Base-by-base conservation (phyloP, 805 yeast species). In the Peterozyma toletana region DNA sequence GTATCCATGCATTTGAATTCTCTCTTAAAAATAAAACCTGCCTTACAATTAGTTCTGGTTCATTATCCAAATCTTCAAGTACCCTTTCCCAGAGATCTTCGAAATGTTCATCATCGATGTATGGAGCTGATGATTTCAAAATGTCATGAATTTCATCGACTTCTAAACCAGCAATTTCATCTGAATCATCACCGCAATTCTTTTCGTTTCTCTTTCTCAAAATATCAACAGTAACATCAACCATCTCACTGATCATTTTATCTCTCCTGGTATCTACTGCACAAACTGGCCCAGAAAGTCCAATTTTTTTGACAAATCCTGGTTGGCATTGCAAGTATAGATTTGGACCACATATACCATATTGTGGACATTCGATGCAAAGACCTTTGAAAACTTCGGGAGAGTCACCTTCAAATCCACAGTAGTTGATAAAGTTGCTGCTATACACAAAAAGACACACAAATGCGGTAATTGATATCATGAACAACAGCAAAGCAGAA, bases 361-460 rank as follows among this genome's bases (percentile, higher is more conserved):
- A 81, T 3, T 70, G 74, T 2, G 98, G 97, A 57, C 98, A 91
- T 21, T 75, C 75, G 3, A 75, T 63, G 64, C 99, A 91, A 0
- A 51, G 38, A 2, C 95, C 95, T 40, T 72, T 71, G 40, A 72
- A 57, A 35, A 62, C 54, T 0, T 56, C 45, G 40, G 73, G 75
- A 45, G 84, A 59, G 45, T 66, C 62, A 0, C 60, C 53, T 35
- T 83, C 86, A 9, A 71, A 33, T 9, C 52, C 40, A 21, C 27
- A 21, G 27, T 21, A 21, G 27, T 21, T 21, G 7, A 21, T 21
- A 7, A 21, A 21, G 27, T 21, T 21, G 7, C 27, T 21, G 27
- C 33, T 2, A 72, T 57, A 10, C 77, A 36, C 1, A 63, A 14
- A n/a, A 66, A 17, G 58, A 38, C 37, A 38, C 29, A 1, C 59